Conservation (phyloP, 768 basidiomycete species). For the Rubroboletus satanas region DNA sequence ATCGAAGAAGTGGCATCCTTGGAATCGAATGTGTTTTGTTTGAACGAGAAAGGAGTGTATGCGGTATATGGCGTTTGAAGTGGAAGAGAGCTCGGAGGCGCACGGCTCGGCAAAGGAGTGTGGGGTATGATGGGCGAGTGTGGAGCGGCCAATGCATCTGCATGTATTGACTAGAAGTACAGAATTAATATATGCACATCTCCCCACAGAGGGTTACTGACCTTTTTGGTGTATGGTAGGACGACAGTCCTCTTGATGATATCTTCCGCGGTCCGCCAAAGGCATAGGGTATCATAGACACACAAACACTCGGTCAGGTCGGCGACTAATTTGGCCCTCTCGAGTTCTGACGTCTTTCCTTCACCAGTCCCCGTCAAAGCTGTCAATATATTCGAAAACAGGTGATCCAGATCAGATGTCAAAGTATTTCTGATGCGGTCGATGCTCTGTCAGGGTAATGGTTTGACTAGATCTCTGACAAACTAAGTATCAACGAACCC, state of each 20-base stretch:
- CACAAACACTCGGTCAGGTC: slow-evolving; percentile 77
- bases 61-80: slow-evolving; percentile 56
- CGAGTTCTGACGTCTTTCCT: slow-evolving; percentile 53
- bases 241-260: slow-evolving; percentile 72
- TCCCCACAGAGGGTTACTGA: slow-evolving; percentile 25
- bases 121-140: slow-evolving; percentile 75
- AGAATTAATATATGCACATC: neutral
- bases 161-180: slow-evolving; percentile 60
- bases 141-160: slow-evolving; percentile 62
- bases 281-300: slow-evolving; percentile 73
- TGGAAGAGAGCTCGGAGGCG: slow-evolving; percentile 32
- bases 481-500: slow-evolving; percentile 51
- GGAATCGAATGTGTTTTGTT: slow-evolving; percentile 37
- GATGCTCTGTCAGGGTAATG: slow-evolving; percentile 55
- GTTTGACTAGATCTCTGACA: slow-evolving; percentile 7
- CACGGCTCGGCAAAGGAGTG: slow-evolving; percentile 52
- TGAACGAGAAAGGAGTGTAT: slow-evolving; percentile 45
- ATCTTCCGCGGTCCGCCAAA: slow-evolving; percentile 88
- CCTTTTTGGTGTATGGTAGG: slow-evolving; percentile 74
- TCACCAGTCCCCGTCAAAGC: slow-evolving; percentile 48
- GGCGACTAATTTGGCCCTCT: slow-evolving; percentile 55
- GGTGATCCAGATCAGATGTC: slow-evolving; percentile 79
- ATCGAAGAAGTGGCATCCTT: slow-evolving; percentile 33
- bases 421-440: slow-evolving; percentile 81
- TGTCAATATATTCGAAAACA: slow-evolving; percentile 64